Evolutionary conservation across 139 green algal species (phyloP).

Genomic region (Ulvella scutata): DNA sequence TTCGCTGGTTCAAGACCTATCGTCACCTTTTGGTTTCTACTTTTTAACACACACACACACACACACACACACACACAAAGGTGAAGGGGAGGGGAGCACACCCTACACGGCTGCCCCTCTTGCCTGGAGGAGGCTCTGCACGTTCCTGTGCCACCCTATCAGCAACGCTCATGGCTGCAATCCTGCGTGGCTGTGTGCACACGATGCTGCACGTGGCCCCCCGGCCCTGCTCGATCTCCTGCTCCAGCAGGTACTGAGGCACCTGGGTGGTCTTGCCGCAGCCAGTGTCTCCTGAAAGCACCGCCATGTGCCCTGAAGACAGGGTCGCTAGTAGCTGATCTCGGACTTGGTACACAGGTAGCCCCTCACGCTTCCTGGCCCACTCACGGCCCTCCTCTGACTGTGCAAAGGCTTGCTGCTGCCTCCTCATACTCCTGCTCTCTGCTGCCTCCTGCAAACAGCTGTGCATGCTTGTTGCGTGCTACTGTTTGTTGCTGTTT

Average conservation of each 20-base stretch:
- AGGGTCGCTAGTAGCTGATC: conserved; percentile 22
- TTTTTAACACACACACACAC: background rate
- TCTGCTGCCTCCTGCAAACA: background rate
- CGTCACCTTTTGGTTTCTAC: too few relatives aligned
- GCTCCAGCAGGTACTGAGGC: conserved; percentile 71
- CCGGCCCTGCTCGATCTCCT: conserved; percentile 13
- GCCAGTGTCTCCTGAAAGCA: conserved; percentile 29
- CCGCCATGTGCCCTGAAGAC: conserved; percentile 14
- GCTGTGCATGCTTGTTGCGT: too few relatives aligned
- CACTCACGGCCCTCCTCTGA: conserved; percentile 13
- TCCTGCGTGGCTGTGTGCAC: conserved; percentile 81
- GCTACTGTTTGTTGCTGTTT: too few relatives aligned
- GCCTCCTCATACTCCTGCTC: background rate
- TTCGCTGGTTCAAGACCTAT: too few relatives aligned
- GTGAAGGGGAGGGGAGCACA: background rate
- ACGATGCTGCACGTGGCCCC: conserved; percentile 44
- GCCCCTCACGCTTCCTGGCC: conserved; percentile 14
- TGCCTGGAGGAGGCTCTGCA: conserved; percentile 36
- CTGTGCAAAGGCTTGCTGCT: background rate
- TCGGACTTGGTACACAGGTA: conserved; percentile 31
- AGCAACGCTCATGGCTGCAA: conserved; percentile 74
- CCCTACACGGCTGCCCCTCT: conserved; percentile 18
- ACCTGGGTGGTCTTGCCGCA: conserved; percentile 43
- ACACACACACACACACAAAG: background rate
- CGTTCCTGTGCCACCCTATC: conserved; percentile 69